Evolutionary conservation across 2,329 filamentous ascomycete species (phyloP).

Genomic region (Reticulascus tulasneorum): DNA sequence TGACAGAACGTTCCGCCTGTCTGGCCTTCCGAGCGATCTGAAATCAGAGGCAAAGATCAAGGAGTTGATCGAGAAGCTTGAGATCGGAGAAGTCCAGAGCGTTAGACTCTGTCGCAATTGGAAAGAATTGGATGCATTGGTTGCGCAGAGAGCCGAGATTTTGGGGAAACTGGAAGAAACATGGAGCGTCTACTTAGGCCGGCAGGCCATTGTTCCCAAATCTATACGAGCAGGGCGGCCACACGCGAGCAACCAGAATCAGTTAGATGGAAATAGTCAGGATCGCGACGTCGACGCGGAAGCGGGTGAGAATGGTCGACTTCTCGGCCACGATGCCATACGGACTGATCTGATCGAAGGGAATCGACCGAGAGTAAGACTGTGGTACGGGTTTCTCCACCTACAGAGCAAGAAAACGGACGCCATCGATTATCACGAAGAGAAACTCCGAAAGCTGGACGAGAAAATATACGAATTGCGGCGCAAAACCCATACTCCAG

Average conservation of each 20-base stretch:
- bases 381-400: constrained; percentile 76
- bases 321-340: constrained; percentile 40
- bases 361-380: constrained; percentile 61
- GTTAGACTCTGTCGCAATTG: constrained; percentile 86
- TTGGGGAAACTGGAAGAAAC: constrained; percentile 75
- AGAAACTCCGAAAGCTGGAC: constrained; percentile 75
- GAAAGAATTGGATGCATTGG: constrained; percentile 72
- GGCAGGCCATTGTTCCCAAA: constrained; percentile 36
- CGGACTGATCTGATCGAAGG: constrained; percentile 31
- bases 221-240: constrained; percentile 21
- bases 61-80: constrained; percentile 78
- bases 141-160: constrained; percentile 61
- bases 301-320: constrained; percentile 53
- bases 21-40: constrained; percentile 77
- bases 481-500: constrained; percentile 71
- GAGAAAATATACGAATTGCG: constrained; percentile 68
- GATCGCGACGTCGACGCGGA: constrained; percentile 37
- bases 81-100: constrained; percentile 84
- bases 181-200: constrained; percentile 74
- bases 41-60: constrained; percentile 81
- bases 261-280: constrained; percentile 20
- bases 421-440: constrained; percentile 91
- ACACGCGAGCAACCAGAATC: constrained; percentile 12
- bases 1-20: constrained; percentile 86
- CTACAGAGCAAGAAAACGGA: constrained; percentile 72